Evolutionary conservation across 495 filamentous ascomycete species (phyloP), one percentile per base, ranked within the genome.

Genomic region (Aspergillus haitiensis): DNA sequence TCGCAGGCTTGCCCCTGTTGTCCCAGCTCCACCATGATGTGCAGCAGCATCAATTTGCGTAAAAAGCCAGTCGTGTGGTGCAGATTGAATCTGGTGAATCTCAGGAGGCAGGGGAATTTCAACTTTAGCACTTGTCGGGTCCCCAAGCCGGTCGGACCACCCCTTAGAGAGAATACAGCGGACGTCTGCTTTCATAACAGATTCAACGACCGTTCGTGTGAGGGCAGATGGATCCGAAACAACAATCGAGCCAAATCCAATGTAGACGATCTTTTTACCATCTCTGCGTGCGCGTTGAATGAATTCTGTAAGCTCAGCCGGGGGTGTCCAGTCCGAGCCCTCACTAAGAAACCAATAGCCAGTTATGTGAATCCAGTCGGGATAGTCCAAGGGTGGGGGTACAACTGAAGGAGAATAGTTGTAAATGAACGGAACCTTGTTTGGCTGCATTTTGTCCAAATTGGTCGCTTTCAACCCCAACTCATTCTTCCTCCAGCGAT

Each of bases 331-430:
- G 47, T 84, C 74, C n/a, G 75, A 73, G 16, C 83, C 86, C 72
- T 96, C 92, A 62, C 93, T 89, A 45, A 98, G 78, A 72, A 97
- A 98, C 94, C 94, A 98, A 71, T 98, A 98, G 3, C 94, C 94
- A 1, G 94, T 98, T 21, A 98, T 89, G 33, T 90, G 85, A 66
- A 98, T 94, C 93, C 93, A 98, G 71, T 98, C 94, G 52, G 91
- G 93, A 75, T 92, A 98, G 72, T 98, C 94, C 6, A 98, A 79
- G 11, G 94, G 94, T 16, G 93, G 94, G 9, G 88, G 83, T 34
- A 98, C 94, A 7, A 98, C 94, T 1, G 82, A 88, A 8, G 94
- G 92, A 44, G 90, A 94, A 74, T 96, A 98, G 74, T 97, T 98
- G 78, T 98, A 98, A 7, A 98, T 77, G 72, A 98, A 98, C 3